Evolutionary conservation across 352 stramenopile species (phyloP), one percentile per base, ranked within the genome.

Genomic region (Lagenidium giganteum): DNA sequence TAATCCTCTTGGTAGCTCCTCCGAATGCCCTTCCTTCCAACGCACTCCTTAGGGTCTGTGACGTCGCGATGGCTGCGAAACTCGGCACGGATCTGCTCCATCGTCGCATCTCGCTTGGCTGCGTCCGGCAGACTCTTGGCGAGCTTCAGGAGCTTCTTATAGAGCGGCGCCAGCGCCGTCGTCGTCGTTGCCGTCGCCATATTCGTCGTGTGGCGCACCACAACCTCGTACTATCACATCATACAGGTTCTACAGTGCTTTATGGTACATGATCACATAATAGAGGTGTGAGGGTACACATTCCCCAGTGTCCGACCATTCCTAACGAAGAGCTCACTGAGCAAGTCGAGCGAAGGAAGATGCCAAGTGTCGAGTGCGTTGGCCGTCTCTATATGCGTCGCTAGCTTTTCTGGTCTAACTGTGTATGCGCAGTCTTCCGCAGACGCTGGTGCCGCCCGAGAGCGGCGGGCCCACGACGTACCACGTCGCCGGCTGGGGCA

Each of bases 81-180:
- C 49, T 94, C 82, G 29, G 28, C 33, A 20, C 79, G 79, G 50
- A 94, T 84, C 61, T 91, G 76, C 26, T 73, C 51, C n/a, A 92
- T 18, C 18, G 75, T 84, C 23, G 52, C 21, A 35, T 78, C 62
- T 21, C 76, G 75, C 61, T 92, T 89, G 47, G 51, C 43, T 30
- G 58, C 57, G 23, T 74, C 74, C 22, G 82, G 79, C 28, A 92
- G 65, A 43, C 61, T 79, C 63, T 89, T 76, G 34, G 82, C 82
- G 26, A 92, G 51, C 28, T 68, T 62, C 58, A 94, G 58, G 42
- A 94, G 62, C 64, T 86, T 87, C 71, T 92, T 94, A 64, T 92
- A 94, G 49, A 91, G 48, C 32, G 76, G 69, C 27, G 14, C 28
- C 21, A 59, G 47, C 16, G 47, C 31, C 5, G 54, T 45, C 12